These are phyloP conservation scores for Carex scoparia DNA, from an alignment of 176 grass and related monocot species.

Conservation along the genomic window DNA sequence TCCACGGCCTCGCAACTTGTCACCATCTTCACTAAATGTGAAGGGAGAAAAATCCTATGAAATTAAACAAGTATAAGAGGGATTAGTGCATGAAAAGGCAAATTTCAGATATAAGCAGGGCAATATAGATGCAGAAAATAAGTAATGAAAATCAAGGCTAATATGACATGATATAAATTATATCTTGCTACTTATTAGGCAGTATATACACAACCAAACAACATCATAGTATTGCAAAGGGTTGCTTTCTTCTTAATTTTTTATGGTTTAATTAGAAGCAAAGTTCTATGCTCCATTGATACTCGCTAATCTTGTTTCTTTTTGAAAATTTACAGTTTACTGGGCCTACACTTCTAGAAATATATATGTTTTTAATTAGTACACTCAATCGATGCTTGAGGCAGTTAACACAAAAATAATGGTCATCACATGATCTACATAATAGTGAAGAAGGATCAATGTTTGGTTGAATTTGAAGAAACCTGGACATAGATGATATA, in stretches of 20 bases:
- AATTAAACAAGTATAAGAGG: not conserved
- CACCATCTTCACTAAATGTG: slow-evolving; percentile 66
- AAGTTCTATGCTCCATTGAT: not conserved
- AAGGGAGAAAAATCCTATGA: slow-evolving; percentile 51
- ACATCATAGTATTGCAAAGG: not conserved
- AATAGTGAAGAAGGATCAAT: not conserved
- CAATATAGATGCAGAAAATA: not conserved
- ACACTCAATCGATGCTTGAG: not conserved
- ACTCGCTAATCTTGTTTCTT: not conserved
- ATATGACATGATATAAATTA: not conserved
- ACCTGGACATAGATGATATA: not conserved
- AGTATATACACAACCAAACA: not conserved
- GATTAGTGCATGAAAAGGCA: not conserved
- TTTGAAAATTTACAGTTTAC: not conserved
- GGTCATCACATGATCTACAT: not conserved
- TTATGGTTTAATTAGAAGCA: not conserved
- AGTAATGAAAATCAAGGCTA: not conserved
- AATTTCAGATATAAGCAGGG: not conserved
- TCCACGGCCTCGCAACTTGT: slow-evolving; percentile 71
- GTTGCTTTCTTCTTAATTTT: not conserved
- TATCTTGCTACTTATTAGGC: not conserved
- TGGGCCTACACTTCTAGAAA: not conserved
- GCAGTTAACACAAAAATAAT: not conserved
- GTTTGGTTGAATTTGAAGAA: not conserved
- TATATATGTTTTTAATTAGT: not conserved